Percentiles rank a stretch among this genome's conserved stretches.
Evolutionary conservation across 192 early-diverging fungal genomes (phyloP).

Genomic region (Phlyctochytrium bullatum): DNA sequence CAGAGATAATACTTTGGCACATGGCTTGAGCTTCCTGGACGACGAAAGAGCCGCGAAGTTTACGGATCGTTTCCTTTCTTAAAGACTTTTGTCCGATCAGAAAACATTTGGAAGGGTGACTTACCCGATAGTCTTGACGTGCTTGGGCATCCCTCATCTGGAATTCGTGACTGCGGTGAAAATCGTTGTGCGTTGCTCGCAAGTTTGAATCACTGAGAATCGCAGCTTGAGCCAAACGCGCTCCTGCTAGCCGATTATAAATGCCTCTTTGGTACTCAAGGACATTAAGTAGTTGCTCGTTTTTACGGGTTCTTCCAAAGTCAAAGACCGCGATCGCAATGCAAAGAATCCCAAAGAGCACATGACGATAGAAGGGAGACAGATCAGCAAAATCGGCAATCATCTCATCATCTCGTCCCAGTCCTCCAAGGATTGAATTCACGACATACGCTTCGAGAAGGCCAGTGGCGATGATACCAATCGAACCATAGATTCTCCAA

Average conservation of each 20-base stretch:
- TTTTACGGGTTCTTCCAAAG: neutral
- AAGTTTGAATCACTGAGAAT: neutral
- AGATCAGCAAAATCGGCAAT: no score
- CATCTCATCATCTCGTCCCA: neutral
- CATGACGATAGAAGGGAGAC: no score
- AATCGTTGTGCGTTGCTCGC: neutral
- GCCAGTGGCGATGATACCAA: neutral
- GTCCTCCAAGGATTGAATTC: neutral
- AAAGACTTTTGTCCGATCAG: neutral
- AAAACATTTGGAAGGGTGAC: neutral
- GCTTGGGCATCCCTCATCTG: neutral
- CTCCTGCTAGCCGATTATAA: neutral
- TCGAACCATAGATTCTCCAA: constrained; percentile 2
- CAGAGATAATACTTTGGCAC: neutral
- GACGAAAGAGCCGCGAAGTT: neutral
- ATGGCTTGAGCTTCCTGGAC: neutral
- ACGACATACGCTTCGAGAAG: neutral
- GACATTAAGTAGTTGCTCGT: neutral
- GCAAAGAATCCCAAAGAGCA: neutral
- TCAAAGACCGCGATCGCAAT: neutral
- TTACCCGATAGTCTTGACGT: neutral
- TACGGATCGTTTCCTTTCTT: neutral
- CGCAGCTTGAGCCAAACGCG: neutral
- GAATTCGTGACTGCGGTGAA: neutral
- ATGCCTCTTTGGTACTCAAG: neutral